Conservation (phyloP, 305 asterid genomes). For the Andrographis paniculata region DNA sequence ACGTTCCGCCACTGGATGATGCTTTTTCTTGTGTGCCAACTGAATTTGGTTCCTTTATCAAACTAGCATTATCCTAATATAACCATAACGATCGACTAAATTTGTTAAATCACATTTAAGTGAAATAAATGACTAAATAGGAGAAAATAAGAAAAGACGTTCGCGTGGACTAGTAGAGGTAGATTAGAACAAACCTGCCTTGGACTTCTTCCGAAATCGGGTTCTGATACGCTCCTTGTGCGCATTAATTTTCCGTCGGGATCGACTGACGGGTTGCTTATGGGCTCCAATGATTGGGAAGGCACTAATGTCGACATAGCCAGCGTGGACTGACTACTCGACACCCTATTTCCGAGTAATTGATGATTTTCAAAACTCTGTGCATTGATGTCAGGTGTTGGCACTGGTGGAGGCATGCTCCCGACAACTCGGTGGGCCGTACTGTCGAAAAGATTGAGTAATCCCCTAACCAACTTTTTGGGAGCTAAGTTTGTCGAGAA, state of each 20-base stretch:
- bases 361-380: constrained; percentile 43
- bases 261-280: constrained; percentile 46
- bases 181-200: constrained; percentile 57
- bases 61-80: constrained; percentile 39
- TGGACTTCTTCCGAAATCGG: constrained; percentile 92
- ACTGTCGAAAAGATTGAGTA: constrained; percentile 64
- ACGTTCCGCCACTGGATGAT: constrained; percentile 31
- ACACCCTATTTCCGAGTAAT: constrained; percentile 57
- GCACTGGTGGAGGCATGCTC: constrained; percentile 61
- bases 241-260: constrained; percentile 50
- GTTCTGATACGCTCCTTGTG: constrained; percentile 90
- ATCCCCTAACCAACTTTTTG: constrained; percentile 54
- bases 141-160: constrained; percentile 9
- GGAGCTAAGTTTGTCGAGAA: constrained; percentile 74
- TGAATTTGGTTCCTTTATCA: constrained; percentile 45
- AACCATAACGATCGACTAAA: too few species aligned
- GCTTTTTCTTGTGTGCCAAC: constrained; percentile 29
- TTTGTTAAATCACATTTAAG: constrained; percentile 2
- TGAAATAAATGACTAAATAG: constrained; percentile 5
- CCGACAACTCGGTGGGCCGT: constrained; percentile 85
- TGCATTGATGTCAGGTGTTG: constrained; percentile 34
- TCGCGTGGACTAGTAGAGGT: constrained; percentile 11
- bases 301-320: constrained; percentile 79
- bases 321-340: constrained; percentile 86
- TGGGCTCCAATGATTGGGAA: constrained; percentile 68